Base-by-base conservation (phyloP, 371 early-diverging fungal genomes). In the Blakeslea trispora region DNA sequence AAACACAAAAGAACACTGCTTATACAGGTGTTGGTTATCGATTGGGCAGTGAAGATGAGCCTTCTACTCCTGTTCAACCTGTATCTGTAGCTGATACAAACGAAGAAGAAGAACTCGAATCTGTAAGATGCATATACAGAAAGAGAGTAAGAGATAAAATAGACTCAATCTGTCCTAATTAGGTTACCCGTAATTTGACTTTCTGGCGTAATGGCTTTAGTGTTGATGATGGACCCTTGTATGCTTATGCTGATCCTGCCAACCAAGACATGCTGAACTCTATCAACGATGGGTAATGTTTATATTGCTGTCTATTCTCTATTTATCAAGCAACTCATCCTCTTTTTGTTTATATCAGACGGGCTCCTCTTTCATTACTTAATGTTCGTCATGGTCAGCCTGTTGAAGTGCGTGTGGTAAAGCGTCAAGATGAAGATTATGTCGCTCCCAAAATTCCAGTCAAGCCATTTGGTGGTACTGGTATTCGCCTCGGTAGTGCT, bases 181-280 rank as follows among this genome's bases (percentile, higher is more conserved):
- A 82, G 83, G 83, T 81, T 19, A 75, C 82, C n/a, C 83, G 89
- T 31, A 74, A 86, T 42, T 79, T 98, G 57, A 96, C 94, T 5
- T 96, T 98, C 60, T 98, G 97, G 96, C 81, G 89, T 48, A 88
- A 97, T 65, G 98, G 98, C 31, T 97, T 97, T 65, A 93, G 90
- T 55, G 83, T 98, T 51, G 97, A 93, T 37, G 96, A 97, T 62
- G 98, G 98, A 0, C 92, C 92, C 0, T 71, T 98, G 43, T 75
- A 87, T 61, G 71, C 79, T 40, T 94, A 92, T 59, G 84, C 89
- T 42, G 94, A 94, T 62, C 97, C 97, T 11, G 86, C 81, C 44
- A 95, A 91, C 72, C 82, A 90, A 63, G 87, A 89, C 57, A 81
- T 93, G 61, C 72, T 98, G 62, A 75, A 83, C 44, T 85, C 90